A percentile compares a stretch with the other conserved stretches of the same genome.
Evolutionary conservation across 176 grass and related monocot genomes (phyloP).

Genomic region (Avena atlantica): DNA sequence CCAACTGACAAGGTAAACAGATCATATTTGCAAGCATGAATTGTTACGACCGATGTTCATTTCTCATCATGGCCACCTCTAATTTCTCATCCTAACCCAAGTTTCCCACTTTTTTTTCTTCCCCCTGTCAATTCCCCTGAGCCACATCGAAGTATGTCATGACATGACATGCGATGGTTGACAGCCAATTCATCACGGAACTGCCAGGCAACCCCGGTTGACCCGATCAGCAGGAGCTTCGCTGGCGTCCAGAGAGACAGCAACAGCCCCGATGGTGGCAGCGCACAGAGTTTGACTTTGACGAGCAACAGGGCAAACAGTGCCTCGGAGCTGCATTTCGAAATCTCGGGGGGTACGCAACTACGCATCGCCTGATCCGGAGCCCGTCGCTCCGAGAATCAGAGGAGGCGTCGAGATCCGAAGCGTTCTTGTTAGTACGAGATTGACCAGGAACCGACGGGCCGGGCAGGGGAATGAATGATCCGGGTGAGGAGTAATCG

Average conservation of each 20-base stretch:
- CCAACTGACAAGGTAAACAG: background rate
- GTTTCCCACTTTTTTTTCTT: background rate
- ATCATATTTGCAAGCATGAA: too few relatives aligned
- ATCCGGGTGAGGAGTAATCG: too few relatives aligned
- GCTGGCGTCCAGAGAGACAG: constrained; percentile 40
- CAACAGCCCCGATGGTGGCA: background rate
- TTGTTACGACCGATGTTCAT: background rate
- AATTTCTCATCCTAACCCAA: background rate
- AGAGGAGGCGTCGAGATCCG: background rate
- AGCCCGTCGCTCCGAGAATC: background rate
- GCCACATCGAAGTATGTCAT: background rate
- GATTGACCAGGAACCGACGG: background rate
- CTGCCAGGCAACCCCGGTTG: background rate
- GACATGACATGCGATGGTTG: background rate
- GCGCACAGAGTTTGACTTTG: constrained; percentile 17
- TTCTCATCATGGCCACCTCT: background rate
- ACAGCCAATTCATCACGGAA: background rate
- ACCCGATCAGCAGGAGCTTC: background rate
- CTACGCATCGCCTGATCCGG: constrained; percentile 19
- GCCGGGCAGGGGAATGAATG: too few relatives aligned
- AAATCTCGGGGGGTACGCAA: background rate
- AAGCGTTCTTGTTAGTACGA: background rate
- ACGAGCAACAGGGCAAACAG: background rate
- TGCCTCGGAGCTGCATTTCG: background rate
- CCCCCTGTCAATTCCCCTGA: too few relatives aligned